Conservation (phyloP, 1,284 basidiomycete species). For the Pisolithus thermaeus region DNA sequence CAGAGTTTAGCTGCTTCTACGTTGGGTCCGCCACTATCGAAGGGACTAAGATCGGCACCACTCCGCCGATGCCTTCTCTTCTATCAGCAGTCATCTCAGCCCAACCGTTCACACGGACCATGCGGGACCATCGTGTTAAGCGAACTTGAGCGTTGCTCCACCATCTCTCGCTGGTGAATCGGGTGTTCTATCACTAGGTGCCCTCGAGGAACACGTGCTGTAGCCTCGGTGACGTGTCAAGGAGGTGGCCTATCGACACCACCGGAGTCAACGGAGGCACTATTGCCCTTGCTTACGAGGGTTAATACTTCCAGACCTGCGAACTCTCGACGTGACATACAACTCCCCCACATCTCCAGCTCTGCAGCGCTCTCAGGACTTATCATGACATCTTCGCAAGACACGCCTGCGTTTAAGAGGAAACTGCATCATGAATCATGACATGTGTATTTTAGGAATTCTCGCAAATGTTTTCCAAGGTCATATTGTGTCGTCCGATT, state of each 20-base stretch:
- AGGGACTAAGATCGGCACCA: slow-evolving; percentile 42
- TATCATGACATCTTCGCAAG: slow-evolving; percentile 37
- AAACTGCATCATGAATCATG: slow-evolving; percentile 40
- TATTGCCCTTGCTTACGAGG: slow-evolving; percentile 51
- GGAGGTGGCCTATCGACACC: slow-evolving; percentile 27
- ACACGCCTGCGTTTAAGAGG: slow-evolving; percentile 30
- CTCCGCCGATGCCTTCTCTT: slow-evolving; percentile 59
- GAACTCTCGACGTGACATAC: slow-evolving; percentile 66
- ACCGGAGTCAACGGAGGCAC: slow-evolving; percentile 41
- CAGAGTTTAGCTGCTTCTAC: slow-evolving; percentile 35
- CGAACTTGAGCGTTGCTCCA: slow-evolving; percentile 54
- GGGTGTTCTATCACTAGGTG: slow-evolving; percentile 44
- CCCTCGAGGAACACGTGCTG: slow-evolving; percentile 69
- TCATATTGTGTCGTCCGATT: slow-evolving; percentile 53
- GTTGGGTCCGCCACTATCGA: slow-evolving; percentile 10
- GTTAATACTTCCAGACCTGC: slow-evolving; percentile 48
- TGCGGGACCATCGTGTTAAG: no score
- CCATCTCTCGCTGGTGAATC: slow-evolving; percentile 32
- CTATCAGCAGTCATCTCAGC: slow-evolving; percentile 25
- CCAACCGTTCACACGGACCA: no score
- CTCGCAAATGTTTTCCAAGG: slow-evolving; percentile 46
- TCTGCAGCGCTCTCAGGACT: slow-evolving; percentile 43
- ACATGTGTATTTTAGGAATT: slow-evolving; percentile 49
- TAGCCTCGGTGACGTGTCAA: slow-evolving; percentile 50
- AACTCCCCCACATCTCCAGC: slow-evolving; percentile 55